Conservation (phyloP, 148 eudicot genomes). For the Dysphania ambrosioides region DNA sequence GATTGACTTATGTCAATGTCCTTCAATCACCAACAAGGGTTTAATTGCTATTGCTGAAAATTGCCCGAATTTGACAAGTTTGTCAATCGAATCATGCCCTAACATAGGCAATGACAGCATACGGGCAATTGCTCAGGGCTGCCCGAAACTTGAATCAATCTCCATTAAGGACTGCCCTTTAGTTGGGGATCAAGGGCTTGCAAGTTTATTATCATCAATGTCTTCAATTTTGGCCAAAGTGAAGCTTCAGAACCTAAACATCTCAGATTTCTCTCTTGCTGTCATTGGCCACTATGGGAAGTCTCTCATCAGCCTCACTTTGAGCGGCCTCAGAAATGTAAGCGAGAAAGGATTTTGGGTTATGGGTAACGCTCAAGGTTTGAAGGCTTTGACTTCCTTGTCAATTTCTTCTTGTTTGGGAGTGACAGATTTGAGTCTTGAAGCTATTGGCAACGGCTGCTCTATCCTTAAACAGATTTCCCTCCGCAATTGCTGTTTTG, state of each 20-base stretch:
- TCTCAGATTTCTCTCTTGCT: slow-evolving; percentile 78
- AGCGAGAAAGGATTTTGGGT: slow-evolving; percentile 82
- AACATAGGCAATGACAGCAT: slow-evolving; percentile 65
- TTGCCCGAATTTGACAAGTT: slow-evolving; percentile 70
- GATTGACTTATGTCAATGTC: slow-evolving; percentile 70
- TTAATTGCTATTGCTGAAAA: slow-evolving; percentile 61
- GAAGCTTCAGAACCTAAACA: slow-evolving; percentile 56
- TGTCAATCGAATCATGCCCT: slow-evolving; percentile 68
- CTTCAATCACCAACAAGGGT: slow-evolving; percentile 64
- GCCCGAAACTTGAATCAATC: slow-evolving; percentile 58
- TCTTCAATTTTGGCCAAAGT: slow-evolving; percentile 51
- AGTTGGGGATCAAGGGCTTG: slow-evolving; percentile 79
- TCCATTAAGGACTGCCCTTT: slow-evolving; percentile 67
- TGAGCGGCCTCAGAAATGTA: slow-evolving; percentile 56
- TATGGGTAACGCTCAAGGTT: slow-evolving; percentile 78
- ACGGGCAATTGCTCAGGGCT: slow-evolving; percentile 56
- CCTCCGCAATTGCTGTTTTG: slow-evolving; percentile 61
- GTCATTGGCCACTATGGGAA: slow-evolving; percentile 81
- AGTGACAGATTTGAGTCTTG: slow-evolving; percentile 62
- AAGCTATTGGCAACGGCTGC: slow-evolving; percentile 72
- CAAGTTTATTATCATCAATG: slow-evolving; percentile 51
- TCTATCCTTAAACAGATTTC: slow-evolving; percentile 53
- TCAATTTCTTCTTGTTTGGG: slow-evolving; percentile 62
- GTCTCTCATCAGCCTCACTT: slow-evolving; percentile 51
- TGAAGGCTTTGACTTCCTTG: slow-evolving; percentile 46